These are phyloP conservation scores for Ophiostoma sp. DNA, from an alignment of 2,329 filamentous ascomycete species.

Conservation along the genomic window DNA sequence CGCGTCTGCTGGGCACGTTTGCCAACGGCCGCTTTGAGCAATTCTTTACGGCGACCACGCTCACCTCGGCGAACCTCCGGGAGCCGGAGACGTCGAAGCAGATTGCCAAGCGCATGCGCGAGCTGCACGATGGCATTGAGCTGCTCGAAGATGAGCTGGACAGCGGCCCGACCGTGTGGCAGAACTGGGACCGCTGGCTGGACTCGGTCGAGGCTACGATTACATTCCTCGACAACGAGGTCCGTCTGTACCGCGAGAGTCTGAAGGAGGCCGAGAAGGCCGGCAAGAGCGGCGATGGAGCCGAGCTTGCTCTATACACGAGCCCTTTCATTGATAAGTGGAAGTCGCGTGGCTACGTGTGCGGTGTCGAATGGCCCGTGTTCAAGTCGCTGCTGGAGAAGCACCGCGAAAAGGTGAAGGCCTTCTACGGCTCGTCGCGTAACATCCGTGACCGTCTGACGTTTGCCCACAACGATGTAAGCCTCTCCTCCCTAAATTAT, in stretches of 20 bases:
- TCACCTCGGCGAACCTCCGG: conserved; percentile 71
- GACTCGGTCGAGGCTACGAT: conserved; percentile 57
- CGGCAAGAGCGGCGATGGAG: background rate
- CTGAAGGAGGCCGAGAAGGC: conserved; percentile 6
- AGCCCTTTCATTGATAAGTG: conserved; percentile 43
- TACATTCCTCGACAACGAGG: conserved; percentile 52
- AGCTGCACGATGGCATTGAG: conserved; percentile 90
- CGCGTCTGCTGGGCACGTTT: conserved; percentile 84
- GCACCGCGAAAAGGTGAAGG: conserved; percentile 69
- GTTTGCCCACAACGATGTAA: conserved; percentile 85
- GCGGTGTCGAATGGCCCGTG: conserved; percentile 72
- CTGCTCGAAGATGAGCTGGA: conserved; percentile 71
- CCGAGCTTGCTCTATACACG: conserved; percentile 1
- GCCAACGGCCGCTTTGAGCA: conserved; percentile 93
- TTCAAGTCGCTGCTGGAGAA: conserved; percentile 71
- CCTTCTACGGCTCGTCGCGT: conserved; percentile 52
- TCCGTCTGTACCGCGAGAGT: conserved; percentile 37
- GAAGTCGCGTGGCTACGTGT: conserved; percentile 69
- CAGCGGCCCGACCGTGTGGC: conserved; percentile 76
- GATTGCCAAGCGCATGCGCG: conserved; percentile 95
- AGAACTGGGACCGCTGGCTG: conserved; percentile 93
- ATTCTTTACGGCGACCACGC: conserved; percentile 76
- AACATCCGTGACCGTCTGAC: conserved; percentile 70
- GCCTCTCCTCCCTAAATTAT: background rate
- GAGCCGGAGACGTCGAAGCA: conserved; percentile 78